Conservation (phyloP, 2,329 filamentous ascomycete genomes). For the Elsinoe arachidis region DNA sequence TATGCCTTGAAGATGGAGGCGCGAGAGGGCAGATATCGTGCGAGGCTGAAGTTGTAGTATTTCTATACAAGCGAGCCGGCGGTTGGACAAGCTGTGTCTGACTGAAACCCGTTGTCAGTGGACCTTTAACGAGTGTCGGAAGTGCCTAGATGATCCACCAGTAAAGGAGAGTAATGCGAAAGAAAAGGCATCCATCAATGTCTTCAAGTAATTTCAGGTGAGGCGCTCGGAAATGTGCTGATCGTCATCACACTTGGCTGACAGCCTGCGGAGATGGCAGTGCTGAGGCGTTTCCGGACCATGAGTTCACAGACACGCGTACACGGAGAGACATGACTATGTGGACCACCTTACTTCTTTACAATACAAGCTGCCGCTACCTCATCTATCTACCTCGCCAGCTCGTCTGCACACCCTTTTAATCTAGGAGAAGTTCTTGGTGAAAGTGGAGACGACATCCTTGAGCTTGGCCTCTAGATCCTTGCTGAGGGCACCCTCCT, state of each 20-base stretch:
- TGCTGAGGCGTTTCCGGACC: constrained; percentile 1
- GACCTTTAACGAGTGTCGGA: not conserved
- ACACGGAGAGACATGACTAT: not conserved
- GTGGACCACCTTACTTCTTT: constrained; percentile 19
- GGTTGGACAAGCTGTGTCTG: not conserved
- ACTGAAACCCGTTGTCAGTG: not conserved
- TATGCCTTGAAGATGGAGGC: not conserved
- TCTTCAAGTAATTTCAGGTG: not conserved
- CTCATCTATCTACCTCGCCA: constrained; percentile 13
- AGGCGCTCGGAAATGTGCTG: constrained; percentile 7
- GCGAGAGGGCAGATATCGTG: not conserved
- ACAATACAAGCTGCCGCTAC: constrained; percentile 24
- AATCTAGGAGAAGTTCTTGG: constrained; percentile 72
- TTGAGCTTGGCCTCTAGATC: constrained; percentile 76
- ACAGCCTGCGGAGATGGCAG: not conserved
- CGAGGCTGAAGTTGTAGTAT: not conserved
- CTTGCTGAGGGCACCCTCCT: constrained; percentile 94
- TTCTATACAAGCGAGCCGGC: not conserved
- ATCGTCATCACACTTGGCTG: constrained; percentile 7
- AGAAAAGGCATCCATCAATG: not conserved
- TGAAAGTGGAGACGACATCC: constrained; percentile 70
- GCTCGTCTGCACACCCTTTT: constrained; percentile 14
- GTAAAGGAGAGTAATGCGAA: not conserved
- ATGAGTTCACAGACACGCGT: constrained; percentile 1
- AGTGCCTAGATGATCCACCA: not conserved